Percentiles rank a stretch among this genome's conserved stretches.
phyloP scores from a whole-genome alignment of 2,329 filamentous ascomycete genomes.

The Fusarium hostae region DNA sequence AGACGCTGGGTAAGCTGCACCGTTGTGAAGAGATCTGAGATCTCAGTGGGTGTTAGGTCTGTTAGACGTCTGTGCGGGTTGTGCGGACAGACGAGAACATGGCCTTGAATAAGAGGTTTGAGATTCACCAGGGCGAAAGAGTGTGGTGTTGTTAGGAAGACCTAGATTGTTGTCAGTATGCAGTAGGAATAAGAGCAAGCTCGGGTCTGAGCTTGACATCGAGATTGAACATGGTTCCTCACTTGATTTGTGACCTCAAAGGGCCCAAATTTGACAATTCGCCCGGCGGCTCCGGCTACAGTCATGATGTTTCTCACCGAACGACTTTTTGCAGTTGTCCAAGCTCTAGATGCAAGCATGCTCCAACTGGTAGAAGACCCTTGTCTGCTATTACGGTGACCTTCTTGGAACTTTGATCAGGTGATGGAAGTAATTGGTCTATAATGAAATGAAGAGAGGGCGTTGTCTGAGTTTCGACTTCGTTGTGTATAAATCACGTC shows the following conservation, averaged over 20 bases:
- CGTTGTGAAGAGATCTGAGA: slow-evolving; percentile 84
- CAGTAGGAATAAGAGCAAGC: not conserved
- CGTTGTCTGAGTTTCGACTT: not conserved
- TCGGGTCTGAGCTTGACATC: not conserved
- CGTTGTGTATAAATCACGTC: slow-evolving; percentile 1
- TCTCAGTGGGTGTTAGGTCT: slow-evolving; percentile 77
- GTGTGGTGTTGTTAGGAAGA: slow-evolving; percentile 84
- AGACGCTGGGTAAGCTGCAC: slow-evolving; percentile 85
- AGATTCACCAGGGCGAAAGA: slow-evolving; percentile 94
- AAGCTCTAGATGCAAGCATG: slow-evolving; percentile 37
- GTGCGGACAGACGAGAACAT: slow-evolving; percentile 88
- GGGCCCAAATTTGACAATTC: slow-evolving; percentile 73
- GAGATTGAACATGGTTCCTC: slow-evolving; percentile 31
- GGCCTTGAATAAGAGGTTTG: slow-evolving; percentile 91
- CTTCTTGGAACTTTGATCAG: not conserved
- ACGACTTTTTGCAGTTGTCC: slow-evolving; percentile 15
- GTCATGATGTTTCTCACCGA: slow-evolving; percentile 46
- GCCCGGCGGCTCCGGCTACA: slow-evolving; percentile 39
- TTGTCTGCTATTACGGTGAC: not conserved
- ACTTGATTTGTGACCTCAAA: slow-evolving; percentile 82
- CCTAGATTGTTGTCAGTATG: slow-evolving; percentile 60
- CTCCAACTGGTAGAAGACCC: slow-evolving; percentile 5
- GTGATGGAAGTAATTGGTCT: not conserved
- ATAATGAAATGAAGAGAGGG: not conserved
- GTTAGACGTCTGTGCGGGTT: slow-evolving; percentile 76